Evolutionary conservation across 257 asterid species (phyloP).

Genomic region (Agastache rugosa): DNA sequence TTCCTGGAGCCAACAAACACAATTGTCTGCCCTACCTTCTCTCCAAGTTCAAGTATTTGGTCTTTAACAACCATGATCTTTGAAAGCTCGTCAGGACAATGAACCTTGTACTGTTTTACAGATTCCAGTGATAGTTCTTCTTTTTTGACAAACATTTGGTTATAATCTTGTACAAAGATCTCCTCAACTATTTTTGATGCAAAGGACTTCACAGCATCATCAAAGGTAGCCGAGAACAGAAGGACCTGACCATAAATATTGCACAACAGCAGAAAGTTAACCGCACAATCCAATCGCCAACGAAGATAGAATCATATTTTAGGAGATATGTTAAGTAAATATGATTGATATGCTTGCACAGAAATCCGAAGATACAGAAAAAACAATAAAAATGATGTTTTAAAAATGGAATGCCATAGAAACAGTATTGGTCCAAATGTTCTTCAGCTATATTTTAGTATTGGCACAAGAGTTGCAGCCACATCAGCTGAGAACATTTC

Average conservation of each 20-base stretch:
- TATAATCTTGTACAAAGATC: constrained; percentile 63
- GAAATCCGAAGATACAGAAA: too few relatives aligned
- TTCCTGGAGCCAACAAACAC: constrained; percentile 67
- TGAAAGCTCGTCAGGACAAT: constrained; percentile 86
- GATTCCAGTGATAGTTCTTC: constrained; percentile 58
- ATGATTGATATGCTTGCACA: background rate
- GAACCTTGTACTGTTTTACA: constrained; percentile 72
- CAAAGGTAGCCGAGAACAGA: constrained; percentile 69
- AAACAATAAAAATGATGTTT: background rate
- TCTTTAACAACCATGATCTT: constrained; percentile 78
- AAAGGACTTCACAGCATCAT: constrained; percentile 75
- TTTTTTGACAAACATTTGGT: constrained; percentile 71
- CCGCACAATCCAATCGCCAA: constrained; percentile 2
- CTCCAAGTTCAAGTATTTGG: constrained; percentile 86
- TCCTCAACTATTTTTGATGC: constrained; percentile 53
- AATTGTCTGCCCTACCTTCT: constrained; percentile 90
- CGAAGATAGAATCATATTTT: constrained; percentile 7
- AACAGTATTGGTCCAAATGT: background rate
- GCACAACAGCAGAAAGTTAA: constrained; percentile 27
- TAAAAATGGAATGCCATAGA: background rate
- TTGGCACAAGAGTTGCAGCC: background rate
- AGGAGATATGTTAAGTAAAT: background rate
- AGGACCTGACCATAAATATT: constrained; percentile 49
- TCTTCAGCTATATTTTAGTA: background rate
- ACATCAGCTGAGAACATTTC: background rate